Conservation (phyloP, 768 basidiomycete species). For the Boletus subparvulus region DNA sequence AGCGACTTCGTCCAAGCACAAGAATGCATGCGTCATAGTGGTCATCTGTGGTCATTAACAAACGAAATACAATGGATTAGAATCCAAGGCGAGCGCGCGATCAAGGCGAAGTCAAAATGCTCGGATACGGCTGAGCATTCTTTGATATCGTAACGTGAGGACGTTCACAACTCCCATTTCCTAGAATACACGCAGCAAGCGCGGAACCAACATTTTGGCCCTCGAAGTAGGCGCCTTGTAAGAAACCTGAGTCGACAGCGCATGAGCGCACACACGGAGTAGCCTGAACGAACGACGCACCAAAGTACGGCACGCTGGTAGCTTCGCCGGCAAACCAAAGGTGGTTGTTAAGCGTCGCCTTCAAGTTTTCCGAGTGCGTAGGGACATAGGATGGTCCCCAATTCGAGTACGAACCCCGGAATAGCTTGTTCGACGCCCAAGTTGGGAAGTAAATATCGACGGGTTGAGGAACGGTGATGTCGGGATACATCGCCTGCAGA, state of each 20-base stretch:
- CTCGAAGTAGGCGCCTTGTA: conserved; percentile 59
- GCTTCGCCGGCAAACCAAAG: conserved; percentile 67
- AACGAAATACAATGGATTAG: background rate
- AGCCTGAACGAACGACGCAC: conserved; percentile 32
- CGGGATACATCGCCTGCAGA: conserved; percentile 56
- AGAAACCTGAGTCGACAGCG: conserved; percentile 40
- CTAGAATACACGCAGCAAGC: conserved; percentile 43
- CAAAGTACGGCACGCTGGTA: conserved; percentile 56
- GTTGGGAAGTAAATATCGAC: conserved; percentile 53
- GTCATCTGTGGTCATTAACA: background rate
- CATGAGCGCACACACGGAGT: background rate
- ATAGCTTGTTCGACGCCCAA: conserved; percentile 53
- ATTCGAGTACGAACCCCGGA: conserved; percentile 54
- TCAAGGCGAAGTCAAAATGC: conserved; percentile 8
- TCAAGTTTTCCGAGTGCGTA: conserved; percentile 51
- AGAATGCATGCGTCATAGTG: background rate
- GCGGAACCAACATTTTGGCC: conserved; percentile 41
- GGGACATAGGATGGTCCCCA: conserved; percentile 63
- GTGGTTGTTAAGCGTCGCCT: conserved; percentile 47
- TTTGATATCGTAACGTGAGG: conserved; percentile 27
- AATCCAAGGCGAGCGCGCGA: background rate
- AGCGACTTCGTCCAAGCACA: background rate
- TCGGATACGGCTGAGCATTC: conserved; percentile 35
- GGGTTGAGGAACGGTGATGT: conserved; percentile 52
- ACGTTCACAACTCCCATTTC: conserved; percentile 21